These are phyloP conservation scores for Leptoxyphium fumago DNA, from an alignment of 2,329 filamentous ascomycete species.

Conservation along the genomic window DNA sequence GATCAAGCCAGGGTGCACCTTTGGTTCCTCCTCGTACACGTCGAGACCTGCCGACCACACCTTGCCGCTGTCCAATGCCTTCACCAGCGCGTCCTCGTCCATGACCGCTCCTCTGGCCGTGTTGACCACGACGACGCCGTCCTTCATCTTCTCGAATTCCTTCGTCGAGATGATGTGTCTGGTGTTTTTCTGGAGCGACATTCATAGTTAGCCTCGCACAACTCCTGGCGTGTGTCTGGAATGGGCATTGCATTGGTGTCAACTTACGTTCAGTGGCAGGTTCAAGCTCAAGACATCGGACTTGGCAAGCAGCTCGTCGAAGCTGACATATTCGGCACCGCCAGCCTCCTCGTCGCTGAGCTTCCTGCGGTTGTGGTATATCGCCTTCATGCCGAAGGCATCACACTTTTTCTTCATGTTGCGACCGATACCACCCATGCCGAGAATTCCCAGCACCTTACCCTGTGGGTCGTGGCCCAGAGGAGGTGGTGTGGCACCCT, in stretches of 20 bases:
- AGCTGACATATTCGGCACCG: conserved; percentile 53
- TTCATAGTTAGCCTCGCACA: neutral
- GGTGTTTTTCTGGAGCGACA: conserved; percentile 41
- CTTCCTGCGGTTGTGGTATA: conserved; percentile 58
- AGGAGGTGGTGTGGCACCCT: conserved; percentile 38
- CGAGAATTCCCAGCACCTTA: conserved; percentile 65
- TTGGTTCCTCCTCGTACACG: conserved; percentile 71
- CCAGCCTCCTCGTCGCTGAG: conserved; percentile 41
- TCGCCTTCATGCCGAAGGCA: conserved; percentile 60
- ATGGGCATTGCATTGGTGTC: neutral
- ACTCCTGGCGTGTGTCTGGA: neutral
- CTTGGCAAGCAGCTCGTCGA: conserved; percentile 54
- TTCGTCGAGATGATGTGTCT: conserved; percentile 57
- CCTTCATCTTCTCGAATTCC: conserved; percentile 66
- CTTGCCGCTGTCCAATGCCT: conserved; percentile 53
- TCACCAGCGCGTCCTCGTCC: conserved; percentile 64
- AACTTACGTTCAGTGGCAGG: conserved; percentile 63
- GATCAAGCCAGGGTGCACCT: conserved; percentile 57
- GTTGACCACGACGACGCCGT: conserved; percentile 63
- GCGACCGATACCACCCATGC: conserved; percentile 74
- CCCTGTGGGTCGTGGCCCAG: conserved; percentile 65
- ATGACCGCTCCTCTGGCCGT: conserved; percentile 72
- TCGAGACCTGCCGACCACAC: conserved; percentile 62
- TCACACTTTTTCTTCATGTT: conserved; percentile 61
- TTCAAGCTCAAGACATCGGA: conserved; percentile 72